These are phyloP conservation scores for Sporobolomyces pararoseus DNA, from an alignment of 768 basidiomycete genomes.

Conservation along the genomic window DNA sequence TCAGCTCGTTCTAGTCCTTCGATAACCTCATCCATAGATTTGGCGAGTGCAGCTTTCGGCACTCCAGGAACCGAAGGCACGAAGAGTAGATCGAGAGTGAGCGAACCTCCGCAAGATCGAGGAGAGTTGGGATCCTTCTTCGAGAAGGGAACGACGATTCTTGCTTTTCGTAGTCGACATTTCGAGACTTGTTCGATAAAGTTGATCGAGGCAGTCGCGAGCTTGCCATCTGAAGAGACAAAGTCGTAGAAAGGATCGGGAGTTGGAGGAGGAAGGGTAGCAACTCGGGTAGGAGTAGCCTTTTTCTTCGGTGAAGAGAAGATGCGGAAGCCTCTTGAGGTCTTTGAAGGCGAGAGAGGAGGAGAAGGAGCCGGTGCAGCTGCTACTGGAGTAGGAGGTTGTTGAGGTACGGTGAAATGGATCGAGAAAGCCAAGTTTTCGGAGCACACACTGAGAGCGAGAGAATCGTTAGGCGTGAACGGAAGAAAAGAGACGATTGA, in stretches of 20 bases:
- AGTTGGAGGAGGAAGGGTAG: slow-evolving; percentile 51
- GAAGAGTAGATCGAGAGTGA: slow-evolving; percentile 68
- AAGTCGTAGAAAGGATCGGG: slow-evolving; percentile 75
- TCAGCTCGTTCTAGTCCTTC: slow-evolving; percentile 81
- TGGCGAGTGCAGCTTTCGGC: slow-evolving; percentile 70
- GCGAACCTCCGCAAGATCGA: slow-evolving; percentile 53
- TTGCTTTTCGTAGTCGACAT: slow-evolving; percentile 79
- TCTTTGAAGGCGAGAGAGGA: slow-evolving; percentile 64
- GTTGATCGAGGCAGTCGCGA: slow-evolving; percentile 78
- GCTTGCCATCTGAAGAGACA: slow-evolving; percentile 76
- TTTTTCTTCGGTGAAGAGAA: slow-evolving; percentile 53
- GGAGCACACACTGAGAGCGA: slow-evolving; percentile 68
- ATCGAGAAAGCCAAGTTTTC: slow-evolving; percentile 93
- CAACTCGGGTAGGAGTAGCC: slow-evolving; percentile 26
- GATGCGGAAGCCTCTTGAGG: slow-evolving; percentile 49
- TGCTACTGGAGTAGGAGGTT: slow-evolving; percentile 57
- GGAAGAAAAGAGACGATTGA: slow-evolving; percentile 22
- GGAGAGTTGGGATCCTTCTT: slow-evolving; percentile 49
- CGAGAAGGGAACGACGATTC: slow-evolving; percentile 64
- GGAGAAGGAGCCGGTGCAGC: slow-evolving; percentile 53
- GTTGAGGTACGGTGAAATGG: slow-evolving; percentile 81
- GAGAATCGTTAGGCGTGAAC: not conserved
- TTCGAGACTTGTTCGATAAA: slow-evolving; percentile 80
- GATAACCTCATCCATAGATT: slow-evolving; percentile 87
- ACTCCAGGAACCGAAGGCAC: slow-evolving; percentile 84